Conservation (phyloP, 2,329 filamentous ascomycete species). For the Pleoardoris graminearum region DNA sequence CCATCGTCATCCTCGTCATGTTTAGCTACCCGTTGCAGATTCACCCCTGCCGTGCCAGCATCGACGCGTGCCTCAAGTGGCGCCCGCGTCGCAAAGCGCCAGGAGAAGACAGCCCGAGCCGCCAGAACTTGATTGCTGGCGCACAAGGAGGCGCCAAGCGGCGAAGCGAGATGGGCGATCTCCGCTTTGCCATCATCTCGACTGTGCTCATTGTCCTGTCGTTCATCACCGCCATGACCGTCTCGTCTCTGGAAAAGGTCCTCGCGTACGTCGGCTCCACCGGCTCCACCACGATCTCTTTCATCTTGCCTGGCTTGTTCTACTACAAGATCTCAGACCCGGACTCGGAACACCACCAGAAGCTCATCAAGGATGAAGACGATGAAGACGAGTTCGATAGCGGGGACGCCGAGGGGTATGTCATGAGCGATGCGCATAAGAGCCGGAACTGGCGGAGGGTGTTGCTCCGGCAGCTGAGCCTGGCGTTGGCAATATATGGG, state of each 20-base stretch:
- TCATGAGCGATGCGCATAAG: slow-evolving; percentile 52
- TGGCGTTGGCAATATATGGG: slow-evolving; percentile 82
- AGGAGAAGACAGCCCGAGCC: slow-evolving; percentile 45
- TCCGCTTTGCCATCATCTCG: slow-evolving; percentile 86
- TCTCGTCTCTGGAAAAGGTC: slow-evolving; percentile 85
- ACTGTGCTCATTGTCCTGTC: slow-evolving; percentile 81
- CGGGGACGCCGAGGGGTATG: slow-evolving; percentile 55
- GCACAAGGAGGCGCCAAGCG: not conserved
- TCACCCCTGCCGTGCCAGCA: slow-evolving; percentile 91
- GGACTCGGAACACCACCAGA: slow-evolving; percentile 82
- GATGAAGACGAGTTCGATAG: slow-evolving; percentile 68
- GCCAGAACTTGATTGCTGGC: slow-evolving; percentile 50
- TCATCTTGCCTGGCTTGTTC: slow-evolving; percentile 93
- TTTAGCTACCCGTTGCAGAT: slow-evolving; percentile 96
- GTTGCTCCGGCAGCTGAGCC: slow-evolving; percentile 70
- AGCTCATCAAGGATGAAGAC: slow-evolving; percentile 87
- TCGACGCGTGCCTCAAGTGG: slow-evolving; percentile 95
- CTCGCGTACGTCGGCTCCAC: slow-evolving; percentile 95
- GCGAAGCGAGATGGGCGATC: slow-evolving; percentile 69
- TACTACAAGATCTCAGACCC: slow-evolving; percentile 98
- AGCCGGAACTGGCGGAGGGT: slow-evolving; percentile 65
- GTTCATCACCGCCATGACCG: slow-evolving; percentile 88
- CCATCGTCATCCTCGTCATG: slow-evolving; percentile 93
- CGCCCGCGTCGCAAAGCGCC: slow-evolving; percentile 58
- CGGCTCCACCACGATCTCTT: slow-evolving; percentile 92